phyloP scores from a whole-genome alignment of 768 basidiomycete genomes.

The Daedaleopsis nitida region DNA sequence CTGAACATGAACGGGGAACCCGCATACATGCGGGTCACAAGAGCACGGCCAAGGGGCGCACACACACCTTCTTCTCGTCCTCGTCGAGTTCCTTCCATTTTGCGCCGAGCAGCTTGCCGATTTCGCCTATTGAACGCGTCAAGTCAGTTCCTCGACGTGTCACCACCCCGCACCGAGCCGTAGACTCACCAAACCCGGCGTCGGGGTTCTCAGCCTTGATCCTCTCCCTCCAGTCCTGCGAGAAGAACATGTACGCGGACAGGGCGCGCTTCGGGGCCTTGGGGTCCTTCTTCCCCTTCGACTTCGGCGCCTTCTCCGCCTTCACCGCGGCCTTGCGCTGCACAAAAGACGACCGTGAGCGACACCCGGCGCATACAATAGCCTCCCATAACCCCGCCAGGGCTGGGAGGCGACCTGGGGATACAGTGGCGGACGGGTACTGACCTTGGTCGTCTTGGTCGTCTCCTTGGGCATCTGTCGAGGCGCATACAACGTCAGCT shows the following conservation, averaged over 20 bases:
- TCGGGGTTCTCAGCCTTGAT: constrained; percentile 97
- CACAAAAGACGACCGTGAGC: constrained; percentile 16
- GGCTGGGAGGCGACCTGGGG: constrained; percentile 1
- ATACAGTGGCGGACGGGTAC: constrained; percentile 29
- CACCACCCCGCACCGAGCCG: not conserved
- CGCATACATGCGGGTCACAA: not conserved
- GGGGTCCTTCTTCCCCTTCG: constrained; percentile 74
- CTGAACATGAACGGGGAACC: not conserved
- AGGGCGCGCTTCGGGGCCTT: constrained; percentile 90
- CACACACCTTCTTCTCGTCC: constrained; percentile 82
- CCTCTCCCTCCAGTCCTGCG: constrained; percentile 91
- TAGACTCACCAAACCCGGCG: constrained; percentile 77
- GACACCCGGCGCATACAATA: constrained; percentile 16
- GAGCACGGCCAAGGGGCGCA: not conserved
- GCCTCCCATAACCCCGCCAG: constrained; percentile 1
- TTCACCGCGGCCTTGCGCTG: constrained; percentile 81
- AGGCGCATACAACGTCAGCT: constrained; percentile 36
- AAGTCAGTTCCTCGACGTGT: constrained; percentile 5
- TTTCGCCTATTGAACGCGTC: constrained; percentile 54
- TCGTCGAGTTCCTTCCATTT: constrained; percentile 97
- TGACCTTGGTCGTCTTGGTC: constrained; percentile 67
- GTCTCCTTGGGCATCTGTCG: constrained; percentile 79
- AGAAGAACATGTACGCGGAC: constrained; percentile 99
- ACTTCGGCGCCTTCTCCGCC: constrained; percentile 55
- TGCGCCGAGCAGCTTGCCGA: constrained; percentile 92